These are phyloP conservation scores for Vitis hybrid DNA, from an alignment of 177 flowering plant genomes.

Conservation along the genomic window DNA sequence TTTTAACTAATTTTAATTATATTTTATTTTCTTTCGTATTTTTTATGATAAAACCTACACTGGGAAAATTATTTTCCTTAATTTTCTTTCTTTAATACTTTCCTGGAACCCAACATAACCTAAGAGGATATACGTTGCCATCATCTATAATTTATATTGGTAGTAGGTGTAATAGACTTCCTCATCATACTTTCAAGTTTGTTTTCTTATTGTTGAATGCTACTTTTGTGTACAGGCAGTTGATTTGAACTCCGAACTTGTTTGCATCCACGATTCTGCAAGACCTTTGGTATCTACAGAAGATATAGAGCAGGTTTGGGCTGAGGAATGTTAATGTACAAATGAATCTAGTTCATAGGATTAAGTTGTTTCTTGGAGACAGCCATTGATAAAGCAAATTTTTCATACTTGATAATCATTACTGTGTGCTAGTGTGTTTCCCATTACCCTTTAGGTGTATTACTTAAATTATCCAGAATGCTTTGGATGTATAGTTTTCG, in stretches of 20 bases:
- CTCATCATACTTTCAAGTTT: background rate
- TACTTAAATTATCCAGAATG: background rate
- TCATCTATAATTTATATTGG: background rate
- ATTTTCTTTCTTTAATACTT: background rate
- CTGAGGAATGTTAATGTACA: background rate
- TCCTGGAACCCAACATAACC: background rate
- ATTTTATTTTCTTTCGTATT: too few species aligned
- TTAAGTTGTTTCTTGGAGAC: background rate
- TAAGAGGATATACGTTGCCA: background rate
- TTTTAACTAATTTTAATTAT: too few species aligned
- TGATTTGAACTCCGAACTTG: constrained; percentile 71
- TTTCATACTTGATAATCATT: too few species aligned
- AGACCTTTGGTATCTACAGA: constrained; percentile 74
- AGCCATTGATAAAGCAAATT: background rate
- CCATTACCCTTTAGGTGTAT: too few species aligned
- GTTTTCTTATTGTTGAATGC: constrained; percentile 3
- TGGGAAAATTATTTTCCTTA: too few species aligned
- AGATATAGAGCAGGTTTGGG: constrained; percentile 73
- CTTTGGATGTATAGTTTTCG: too few species aligned
- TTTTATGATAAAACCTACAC: too few species aligned
- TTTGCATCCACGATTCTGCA: constrained; percentile 97
- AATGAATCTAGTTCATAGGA: background rate
- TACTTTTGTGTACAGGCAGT: constrained; percentile 52
- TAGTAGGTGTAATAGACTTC: background rate
- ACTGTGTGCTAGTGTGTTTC: too few species aligned